Evolutionary conservation across 768 basidiomycete species (phyloP).

Genomic region (Russula abietina): DNA sequence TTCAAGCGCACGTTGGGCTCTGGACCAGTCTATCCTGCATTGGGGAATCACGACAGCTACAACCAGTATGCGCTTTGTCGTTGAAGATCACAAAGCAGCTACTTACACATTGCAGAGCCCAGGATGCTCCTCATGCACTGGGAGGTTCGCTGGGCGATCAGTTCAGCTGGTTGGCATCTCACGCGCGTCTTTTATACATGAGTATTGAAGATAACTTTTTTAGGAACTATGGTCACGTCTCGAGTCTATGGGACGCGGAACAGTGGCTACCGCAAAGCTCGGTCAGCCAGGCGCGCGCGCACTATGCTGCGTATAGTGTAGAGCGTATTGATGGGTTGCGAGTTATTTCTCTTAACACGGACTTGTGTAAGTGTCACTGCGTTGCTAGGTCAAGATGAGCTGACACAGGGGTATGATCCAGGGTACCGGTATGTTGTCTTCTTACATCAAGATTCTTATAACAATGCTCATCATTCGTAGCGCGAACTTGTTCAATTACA

Average conservation of each 20-base stretch:
- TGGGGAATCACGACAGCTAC: conserved; percentile 76
- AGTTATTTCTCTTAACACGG: conserved; percentile 70
- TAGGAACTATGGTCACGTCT: conserved; percentile 76
- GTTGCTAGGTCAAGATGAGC: conserved; percentile 6
- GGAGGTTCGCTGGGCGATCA: conserved; percentile 50
- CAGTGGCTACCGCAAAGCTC: conserved; percentile 58
- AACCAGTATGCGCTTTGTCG: conserved; percentile 42
- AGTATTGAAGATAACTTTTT: neutral
- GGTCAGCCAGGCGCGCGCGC: conserved; percentile 51
- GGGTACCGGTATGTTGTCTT: conserved; percentile 26
- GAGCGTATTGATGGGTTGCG: conserved; percentile 59
- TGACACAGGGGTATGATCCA: neutral
- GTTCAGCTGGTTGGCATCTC: conserved; percentile 51
- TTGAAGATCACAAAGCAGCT: neutral
- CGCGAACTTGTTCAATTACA: conserved; percentile 70
- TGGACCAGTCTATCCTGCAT: conserved; percentile 67
- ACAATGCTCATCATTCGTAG: conserved; percentile 29
- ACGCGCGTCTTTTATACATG: neutral
- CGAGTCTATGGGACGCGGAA: conserved; percentile 64
- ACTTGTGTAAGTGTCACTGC: conserved; percentile 51
- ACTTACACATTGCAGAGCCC: conserved; percentile 36
- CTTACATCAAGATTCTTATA: neutral
- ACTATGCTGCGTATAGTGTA: conserved; percentile 72
- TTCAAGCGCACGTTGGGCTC: conserved; percentile 55
- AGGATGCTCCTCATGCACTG: conserved; percentile 56